A percentile compares a stretch with the other conserved stretches of the same genome.
Evolutionary conservation across 805 yeast species (phyloP).

Genomic region (Metschnikowia noctiluminum): DNA sequence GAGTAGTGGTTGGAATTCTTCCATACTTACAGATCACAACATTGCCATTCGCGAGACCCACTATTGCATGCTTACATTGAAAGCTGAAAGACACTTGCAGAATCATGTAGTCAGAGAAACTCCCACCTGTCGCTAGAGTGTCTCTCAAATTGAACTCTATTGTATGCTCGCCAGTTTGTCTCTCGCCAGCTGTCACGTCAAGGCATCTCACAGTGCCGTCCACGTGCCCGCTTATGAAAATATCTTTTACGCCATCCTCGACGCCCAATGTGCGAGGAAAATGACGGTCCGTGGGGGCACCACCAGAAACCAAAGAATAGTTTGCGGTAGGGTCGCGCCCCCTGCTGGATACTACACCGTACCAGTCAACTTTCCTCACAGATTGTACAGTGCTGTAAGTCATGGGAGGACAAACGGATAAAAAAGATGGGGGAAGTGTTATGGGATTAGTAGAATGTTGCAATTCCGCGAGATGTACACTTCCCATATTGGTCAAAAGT

Average conservation of each 20-base stretch:
- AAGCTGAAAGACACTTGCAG: slow-evolving; percentile 69
- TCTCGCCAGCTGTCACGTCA: slow-evolving; percentile 78
- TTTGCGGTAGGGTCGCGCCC: slow-evolving; percentile 35
- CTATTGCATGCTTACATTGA: slow-evolving; percentile 71
- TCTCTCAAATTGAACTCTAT: slow-evolving; percentile 34
- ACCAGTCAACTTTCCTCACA: slow-evolving; percentile 68
- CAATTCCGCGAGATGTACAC: slow-evolving; percentile 40
- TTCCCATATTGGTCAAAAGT: slow-evolving; percentile 59
- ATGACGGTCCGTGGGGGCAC: slow-evolving; percentile 55
- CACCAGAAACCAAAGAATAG: slow-evolving; percentile 66
- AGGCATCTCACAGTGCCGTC: slow-evolving; percentile 80
- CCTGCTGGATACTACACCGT: slow-evolving; percentile 51
- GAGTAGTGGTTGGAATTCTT: slow-evolving; percentile 16
- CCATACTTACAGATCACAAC: slow-evolving; percentile 74
- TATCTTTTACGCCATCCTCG: slow-evolving; percentile 41
- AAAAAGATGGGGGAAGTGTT: slow-evolving; percentile 72
- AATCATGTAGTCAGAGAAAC: slow-evolving; percentile 43
- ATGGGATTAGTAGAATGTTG: slow-evolving; percentile 25
- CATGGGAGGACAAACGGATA: slow-evolving; percentile 74
- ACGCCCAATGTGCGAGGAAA: slow-evolving; percentile 30
- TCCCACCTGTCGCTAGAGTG: slow-evolving; percentile 28
- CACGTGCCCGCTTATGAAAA: slow-evolving; percentile 80
- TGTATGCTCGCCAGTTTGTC: slow-evolving; percentile 28
- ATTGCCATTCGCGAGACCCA: slow-evolving; percentile 66
- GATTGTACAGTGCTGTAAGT: slow-evolving; percentile 49